Conservation (phyloP, 495 filamentous ascomycete genomes). For the Cudoniella acicularis region DNA sequence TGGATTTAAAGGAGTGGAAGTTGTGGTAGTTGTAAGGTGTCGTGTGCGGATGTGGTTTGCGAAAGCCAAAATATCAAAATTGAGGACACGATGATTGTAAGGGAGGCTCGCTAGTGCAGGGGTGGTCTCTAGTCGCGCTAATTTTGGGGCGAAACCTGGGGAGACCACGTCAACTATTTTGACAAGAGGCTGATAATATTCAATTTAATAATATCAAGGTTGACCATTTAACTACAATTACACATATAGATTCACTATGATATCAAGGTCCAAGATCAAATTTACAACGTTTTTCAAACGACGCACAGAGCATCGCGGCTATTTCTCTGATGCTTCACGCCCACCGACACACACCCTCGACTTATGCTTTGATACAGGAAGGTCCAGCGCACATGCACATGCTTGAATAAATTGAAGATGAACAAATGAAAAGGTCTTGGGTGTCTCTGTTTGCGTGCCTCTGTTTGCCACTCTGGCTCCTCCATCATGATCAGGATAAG, state of each 20-base stretch:
- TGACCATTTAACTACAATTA: neutral
- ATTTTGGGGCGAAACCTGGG: neutral
- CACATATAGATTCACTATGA: neutral
- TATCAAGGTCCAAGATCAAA: neutral
- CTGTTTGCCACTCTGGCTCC: neutral
- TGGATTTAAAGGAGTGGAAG: neutral
- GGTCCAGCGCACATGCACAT: constrained; percentile 16
- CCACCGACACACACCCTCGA: neutral
- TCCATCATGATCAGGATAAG: neutral
- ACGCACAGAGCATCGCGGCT: constrained; percentile 11
- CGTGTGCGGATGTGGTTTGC: neutral
- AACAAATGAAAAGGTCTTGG: constrained; percentile 23
- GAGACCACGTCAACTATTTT: constrained; percentile 1
- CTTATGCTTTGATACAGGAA: constrained; percentile 24
- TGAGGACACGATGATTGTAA: constrained; percentile 33
- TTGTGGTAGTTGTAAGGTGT: neutral
- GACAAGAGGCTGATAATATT: too few relatives aligned
- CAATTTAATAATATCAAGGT: too few relatives aligned
- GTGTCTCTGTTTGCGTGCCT: neutral
- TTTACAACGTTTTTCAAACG: constrained; percentile 1
- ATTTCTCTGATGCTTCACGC: neutral
- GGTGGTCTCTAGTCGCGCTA: neutral
- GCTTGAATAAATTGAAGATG: constrained; percentile 20
- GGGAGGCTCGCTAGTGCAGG: neutral
- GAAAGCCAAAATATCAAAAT: constrained; percentile 22